Evolutionary conservation across 2,329 filamentous ascomycete species (phyloP).

Genomic region (Bipolaris cookei): DNA sequence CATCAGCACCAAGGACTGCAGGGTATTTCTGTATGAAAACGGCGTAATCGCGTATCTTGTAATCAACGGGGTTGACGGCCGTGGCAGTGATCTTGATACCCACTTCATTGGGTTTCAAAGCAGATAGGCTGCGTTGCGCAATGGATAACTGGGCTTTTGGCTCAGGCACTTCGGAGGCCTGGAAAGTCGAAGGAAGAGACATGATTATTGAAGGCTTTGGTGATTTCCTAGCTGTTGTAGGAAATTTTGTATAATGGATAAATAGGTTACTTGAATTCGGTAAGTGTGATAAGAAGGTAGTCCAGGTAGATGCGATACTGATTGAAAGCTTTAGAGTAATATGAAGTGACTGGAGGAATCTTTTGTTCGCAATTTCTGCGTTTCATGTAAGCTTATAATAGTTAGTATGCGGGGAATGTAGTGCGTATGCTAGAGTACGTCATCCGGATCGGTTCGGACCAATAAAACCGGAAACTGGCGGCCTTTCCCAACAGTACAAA

Average conservation of each 20-base stretch:
- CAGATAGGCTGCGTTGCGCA: not conserved
- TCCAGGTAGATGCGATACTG: too few relatives aligned
- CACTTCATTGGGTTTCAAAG: not conserved
- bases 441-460: too few relatives aligned
- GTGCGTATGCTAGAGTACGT: too few relatives aligned
- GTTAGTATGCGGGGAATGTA: too few relatives aligned
- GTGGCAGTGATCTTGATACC: conserved; percentile 1
- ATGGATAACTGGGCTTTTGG: not conserved
- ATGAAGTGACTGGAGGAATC: too few relatives aligned
- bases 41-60: not conserved
- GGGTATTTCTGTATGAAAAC: not conserved
- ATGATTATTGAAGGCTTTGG: not conserved
- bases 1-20: not conserved
- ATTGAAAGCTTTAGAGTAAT: too few relatives aligned
- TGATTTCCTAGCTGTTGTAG: not conserved
- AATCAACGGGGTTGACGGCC: not conserved
- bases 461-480: too few relatives aligned
- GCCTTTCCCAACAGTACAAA: too few relatives aligned
- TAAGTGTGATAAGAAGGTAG: too few relatives aligned
- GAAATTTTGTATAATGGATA: not conserved
- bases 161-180: not conserved
- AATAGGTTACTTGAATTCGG: not conserved
- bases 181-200: not conserved
- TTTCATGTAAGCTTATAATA: too few relatives aligned
- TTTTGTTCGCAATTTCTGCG: too few relatives aligned